Percentiles rank a stretch among this genome's conserved stretches.
These are phyloP conservation scores for Epichloe amarillans DNA, from an alignment of 2,329 filamentous ascomycete genomes.

Conservation along the genomic window DNA sequence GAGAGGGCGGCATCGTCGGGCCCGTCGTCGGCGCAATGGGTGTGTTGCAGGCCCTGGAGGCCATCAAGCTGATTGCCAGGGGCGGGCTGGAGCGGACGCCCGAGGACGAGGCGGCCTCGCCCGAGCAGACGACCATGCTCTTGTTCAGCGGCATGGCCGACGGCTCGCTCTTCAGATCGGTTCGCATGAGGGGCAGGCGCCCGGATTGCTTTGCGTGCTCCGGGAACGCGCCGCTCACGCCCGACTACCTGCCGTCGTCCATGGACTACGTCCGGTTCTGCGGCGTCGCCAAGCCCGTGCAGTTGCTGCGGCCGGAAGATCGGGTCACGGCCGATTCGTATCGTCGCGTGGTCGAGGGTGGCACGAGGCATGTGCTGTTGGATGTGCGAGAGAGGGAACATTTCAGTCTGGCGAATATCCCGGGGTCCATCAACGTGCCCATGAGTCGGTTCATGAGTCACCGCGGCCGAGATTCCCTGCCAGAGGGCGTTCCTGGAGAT, in stretches of 20 bases:
- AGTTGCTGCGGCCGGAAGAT: slow-evolving; percentile 47
- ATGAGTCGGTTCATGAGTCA: slow-evolving; percentile 42
- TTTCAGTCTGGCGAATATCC: slow-evolving; percentile 65
- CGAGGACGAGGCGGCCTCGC: slow-evolving; percentile 5
- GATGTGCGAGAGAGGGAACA: slow-evolving; percentile 80
- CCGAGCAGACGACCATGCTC: slow-evolving; percentile 22
- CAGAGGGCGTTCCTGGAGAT: slow-evolving; percentile 25
- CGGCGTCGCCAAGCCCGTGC: slow-evolving; percentile 43
- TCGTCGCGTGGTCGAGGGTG: slow-evolving; percentile 13
- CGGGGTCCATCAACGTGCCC: slow-evolving; percentile 61
- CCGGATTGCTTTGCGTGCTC: slow-evolving; percentile 68
- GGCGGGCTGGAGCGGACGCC: slow-evolving; percentile 12
- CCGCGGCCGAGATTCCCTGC: slow-evolving; percentile 14
- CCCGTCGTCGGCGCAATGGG: slow-evolving; percentile 92
- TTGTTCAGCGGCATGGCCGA: slow-evolving; percentile 33
- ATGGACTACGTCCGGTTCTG: slow-evolving; percentile 84
- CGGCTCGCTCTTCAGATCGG: slow-evolving; percentile 47
- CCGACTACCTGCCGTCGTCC: slow-evolving; percentile 45
- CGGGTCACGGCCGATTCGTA: slow-evolving; percentile 56
- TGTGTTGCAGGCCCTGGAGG: slow-evolving; percentile 78
- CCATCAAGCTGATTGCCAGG: slow-evolving; percentile 64
- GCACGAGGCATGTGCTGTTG: slow-evolving; percentile 44
- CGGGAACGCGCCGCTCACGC: slow-evolving; percentile 40
- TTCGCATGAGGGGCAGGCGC: slow-evolving; percentile 62
- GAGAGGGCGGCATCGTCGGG: slow-evolving; percentile 84